phyloP scores from a whole-genome alignment of 257 asterid species.

The Galeopsis tetrahit region DNA sequence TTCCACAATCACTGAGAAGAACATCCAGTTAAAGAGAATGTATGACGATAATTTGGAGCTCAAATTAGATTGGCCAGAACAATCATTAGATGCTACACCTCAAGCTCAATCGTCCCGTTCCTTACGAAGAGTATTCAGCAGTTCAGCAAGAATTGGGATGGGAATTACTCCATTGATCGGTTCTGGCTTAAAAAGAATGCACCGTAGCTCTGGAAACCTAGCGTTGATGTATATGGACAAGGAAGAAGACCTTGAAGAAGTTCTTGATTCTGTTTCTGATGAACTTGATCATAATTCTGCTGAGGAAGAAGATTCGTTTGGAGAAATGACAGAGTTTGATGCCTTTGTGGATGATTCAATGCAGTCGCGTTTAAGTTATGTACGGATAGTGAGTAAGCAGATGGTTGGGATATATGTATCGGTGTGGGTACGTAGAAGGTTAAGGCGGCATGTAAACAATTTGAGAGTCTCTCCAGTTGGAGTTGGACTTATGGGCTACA shows the following conservation, averaged over 20 bases:
- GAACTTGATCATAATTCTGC: constrained; percentile 48
- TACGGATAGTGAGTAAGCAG: constrained; percentile 90
- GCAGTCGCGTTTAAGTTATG: constrained; percentile 54
- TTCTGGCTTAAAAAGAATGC: constrained; percentile 59
- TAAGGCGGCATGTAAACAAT: constrained; percentile 86
- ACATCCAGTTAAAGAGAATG: constrained; percentile 40
- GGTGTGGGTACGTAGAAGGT: constrained; percentile 76
- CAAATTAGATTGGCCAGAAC: constrained; percentile 89
- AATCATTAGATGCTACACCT: constrained; percentile 64
- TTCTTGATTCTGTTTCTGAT: constrained; percentile 51
- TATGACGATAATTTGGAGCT: constrained; percentile 37
- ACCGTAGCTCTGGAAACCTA: constrained; percentile 69
- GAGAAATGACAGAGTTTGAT: constrained; percentile 41
- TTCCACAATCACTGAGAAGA: constrained; percentile 32
- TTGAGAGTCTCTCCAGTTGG: constrained; percentile 93
- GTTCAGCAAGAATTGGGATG: constrained; percentile 58
- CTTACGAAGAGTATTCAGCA: constrained; percentile 67
- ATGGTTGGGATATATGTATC: constrained; percentile 98
- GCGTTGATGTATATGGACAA: constrained; percentile 51
- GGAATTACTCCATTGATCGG: constrained; percentile 28
- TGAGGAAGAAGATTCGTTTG: constrained; percentile 63
- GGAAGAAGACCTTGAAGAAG: constrained; percentile 50
- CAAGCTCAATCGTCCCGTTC: constrained; percentile 54
- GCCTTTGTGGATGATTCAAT: constrained; percentile 24
- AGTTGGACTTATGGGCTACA: constrained; percentile 95